Percentiles rank a stretch among this genome's conserved stretches.
phyloP scores from a whole-genome alignment of 768 basidiomycete species.

The Guyanaporus albipodus region DNA sequence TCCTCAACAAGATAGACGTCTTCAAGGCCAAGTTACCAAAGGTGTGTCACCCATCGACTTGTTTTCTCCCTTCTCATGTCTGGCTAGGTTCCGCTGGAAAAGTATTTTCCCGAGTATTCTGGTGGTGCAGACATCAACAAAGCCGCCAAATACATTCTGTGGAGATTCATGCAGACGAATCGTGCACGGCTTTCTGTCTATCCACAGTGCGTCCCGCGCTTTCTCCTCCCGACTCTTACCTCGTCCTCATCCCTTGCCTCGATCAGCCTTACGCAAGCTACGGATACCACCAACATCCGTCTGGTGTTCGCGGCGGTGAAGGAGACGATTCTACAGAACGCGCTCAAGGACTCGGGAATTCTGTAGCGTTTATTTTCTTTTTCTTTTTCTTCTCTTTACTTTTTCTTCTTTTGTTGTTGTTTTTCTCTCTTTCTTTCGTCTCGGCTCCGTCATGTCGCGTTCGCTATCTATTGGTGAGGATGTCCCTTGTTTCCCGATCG shows the following conservation, averaged over 20 bases:
- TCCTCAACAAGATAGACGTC: constrained; percentile 71
- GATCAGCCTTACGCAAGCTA: constrained; percentile 76
- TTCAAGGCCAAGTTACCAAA: constrained; percentile 73
- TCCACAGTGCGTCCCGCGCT: constrained; percentile 65
- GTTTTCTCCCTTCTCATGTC: not conserved
- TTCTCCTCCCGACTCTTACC: too few relatives aligned
- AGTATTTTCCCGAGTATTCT: constrained; percentile 84
- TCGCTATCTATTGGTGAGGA: constrained; percentile 28
- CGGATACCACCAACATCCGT: constrained; percentile 79
- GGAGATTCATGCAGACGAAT: constrained; percentile 93
- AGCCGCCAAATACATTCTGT: constrained; percentile 90
- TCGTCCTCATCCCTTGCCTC: not conserved
- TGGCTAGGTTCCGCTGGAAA: constrained; percentile 63
- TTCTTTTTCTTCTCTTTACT: not conserved
- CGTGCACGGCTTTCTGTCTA: constrained; percentile 81
- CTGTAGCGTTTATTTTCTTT: constrained; percentile 37
- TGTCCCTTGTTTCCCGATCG: not conserved
- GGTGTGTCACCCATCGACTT: constrained; percentile 4
- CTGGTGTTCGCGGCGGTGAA: constrained; percentile 86
- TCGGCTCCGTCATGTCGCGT: constrained; percentile 10
- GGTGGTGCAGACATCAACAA: constrained; percentile 90
- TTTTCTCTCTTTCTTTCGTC: not conserved
- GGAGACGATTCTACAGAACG: constrained; percentile 91
- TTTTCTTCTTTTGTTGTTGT: not conserved
- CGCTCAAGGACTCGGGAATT: constrained; percentile 81